These are phyloP conservation scores for Emmonsiellopsis sp. DNA, from an alignment of 2,329 filamentous ascomycete species.

Conservation along the genomic window DNA sequence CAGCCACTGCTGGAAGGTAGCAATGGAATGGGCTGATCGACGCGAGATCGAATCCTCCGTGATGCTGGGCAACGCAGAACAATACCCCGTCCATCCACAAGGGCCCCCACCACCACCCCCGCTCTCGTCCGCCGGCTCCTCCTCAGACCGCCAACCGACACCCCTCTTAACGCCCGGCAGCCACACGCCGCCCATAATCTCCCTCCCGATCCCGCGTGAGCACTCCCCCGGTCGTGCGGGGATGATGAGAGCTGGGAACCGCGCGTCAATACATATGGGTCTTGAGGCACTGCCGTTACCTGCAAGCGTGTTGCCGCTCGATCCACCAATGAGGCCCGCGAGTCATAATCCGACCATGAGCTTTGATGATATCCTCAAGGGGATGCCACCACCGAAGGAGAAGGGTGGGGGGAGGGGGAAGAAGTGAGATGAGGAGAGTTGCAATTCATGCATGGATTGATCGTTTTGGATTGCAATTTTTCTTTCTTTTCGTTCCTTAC, in stretches of 20 bases:
- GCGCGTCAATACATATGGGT: conserved; percentile 35
- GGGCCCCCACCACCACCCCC: conserved; percentile 8
- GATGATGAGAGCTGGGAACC: conserved; percentile 26
- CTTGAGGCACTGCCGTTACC: conserved; percentile 38
- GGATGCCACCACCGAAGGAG: conserved; percentile 26
- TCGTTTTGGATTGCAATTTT: background rate
- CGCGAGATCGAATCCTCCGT: conserved; percentile 26
- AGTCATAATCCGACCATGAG: conserved; percentile 40
- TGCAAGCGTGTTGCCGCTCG: conserved; percentile 32
- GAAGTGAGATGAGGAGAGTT: conserved; percentile 10
- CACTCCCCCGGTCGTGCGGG: conserved; percentile 20
- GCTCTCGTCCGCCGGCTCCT: conserved; percentile 14
- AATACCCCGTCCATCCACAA: background rate
- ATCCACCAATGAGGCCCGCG: conserved; percentile 30
- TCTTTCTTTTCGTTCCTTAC: background rate
- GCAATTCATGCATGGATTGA: no score
- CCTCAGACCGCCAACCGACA: conserved; percentile 20
- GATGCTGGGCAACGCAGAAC: conserved; percentile 9
- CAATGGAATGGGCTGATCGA: conserved; percentile 50
- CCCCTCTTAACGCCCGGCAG: conserved; percentile 23
- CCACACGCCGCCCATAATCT: conserved; percentile 23
- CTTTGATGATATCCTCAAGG: conserved; percentile 40
- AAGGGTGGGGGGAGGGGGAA: conserved; percentile 24
- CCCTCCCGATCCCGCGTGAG: conserved; percentile 24
- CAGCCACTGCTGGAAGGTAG: conserved; percentile 60